Percentiles rank a stretch among this genome's conserved stretches.
phyloP scores from a whole-genome alignment of 306 rosid genomes.

The Lablab purpureus region DNA sequence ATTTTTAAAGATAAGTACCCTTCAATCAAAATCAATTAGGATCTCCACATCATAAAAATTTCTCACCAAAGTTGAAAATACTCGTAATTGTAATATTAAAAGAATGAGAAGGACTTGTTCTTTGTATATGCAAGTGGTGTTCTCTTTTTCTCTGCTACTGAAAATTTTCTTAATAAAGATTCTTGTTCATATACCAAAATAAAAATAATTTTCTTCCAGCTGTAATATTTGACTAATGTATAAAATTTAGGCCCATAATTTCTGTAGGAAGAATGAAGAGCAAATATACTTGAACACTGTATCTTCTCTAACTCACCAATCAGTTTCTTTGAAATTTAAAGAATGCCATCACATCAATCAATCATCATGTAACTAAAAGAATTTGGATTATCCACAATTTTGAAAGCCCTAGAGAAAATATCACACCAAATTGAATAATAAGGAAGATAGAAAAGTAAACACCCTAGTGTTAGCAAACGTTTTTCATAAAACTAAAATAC shows the following conservation, averaged over 20 bases:
- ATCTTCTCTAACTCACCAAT: background rate
- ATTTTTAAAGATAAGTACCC: background rate
- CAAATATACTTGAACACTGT: background rate
- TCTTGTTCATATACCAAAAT: background rate
- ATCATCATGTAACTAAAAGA: background rate
- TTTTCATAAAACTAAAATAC: background rate
- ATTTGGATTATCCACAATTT: background rate
- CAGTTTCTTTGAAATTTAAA: background rate
- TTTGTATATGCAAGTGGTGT: slow-evolving; percentile 9
- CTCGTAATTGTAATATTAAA: slow-evolving; percentile 3
- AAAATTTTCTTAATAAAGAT: background rate
- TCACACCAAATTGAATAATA: background rate
- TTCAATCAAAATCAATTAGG: slow-evolving; percentile 6
- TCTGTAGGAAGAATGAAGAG: background rate
- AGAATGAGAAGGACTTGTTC: background rate
- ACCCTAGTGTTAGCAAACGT: background rate
- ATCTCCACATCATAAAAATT: background rate
- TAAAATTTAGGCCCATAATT: background rate
- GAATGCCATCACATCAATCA: background rate
- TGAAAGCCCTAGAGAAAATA: background rate
- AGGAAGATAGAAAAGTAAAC: background rate
- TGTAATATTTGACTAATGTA: slow-evolving; percentile 19
- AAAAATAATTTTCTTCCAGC: background rate
- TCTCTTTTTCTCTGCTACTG: background rate
- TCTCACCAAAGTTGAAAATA: background rate